Percentiles rank a stretch among this genome's conserved stretches.
These are phyloP conservation scores for Melampsora larici-populina DNA, from an alignment of 1,284 basidiomycete species.

Conservation along the genomic window DNA sequence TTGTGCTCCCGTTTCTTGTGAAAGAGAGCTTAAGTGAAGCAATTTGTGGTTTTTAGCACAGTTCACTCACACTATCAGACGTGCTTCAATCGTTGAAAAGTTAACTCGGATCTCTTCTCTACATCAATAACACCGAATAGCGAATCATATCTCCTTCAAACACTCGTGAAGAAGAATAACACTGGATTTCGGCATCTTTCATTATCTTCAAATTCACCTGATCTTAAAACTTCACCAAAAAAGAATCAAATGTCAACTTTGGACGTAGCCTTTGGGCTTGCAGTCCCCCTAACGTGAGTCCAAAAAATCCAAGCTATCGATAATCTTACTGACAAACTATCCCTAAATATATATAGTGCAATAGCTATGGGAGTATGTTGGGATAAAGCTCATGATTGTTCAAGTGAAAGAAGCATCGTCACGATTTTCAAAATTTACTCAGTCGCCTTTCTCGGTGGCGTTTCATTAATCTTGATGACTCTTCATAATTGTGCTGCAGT, in stretches of 20 bases:
- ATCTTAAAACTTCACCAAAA: too few relatives aligned
- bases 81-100: too few relatives aligned
- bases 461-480: neutral
- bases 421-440: neutral
- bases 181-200: too few relatives aligned
- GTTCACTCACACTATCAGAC: too few relatives aligned
- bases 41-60: too few relatives aligned
- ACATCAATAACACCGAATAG: too few relatives aligned
- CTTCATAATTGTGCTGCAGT: neutral
- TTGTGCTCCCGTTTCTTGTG: too few relatives aligned
- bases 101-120: too few relatives aligned
- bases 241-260: neutral
- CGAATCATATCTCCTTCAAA: too few relatives aligned
- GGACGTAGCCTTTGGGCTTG: neutral
- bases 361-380: neutral
- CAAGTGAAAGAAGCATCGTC: neutral
- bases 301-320: neutral
- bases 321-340: neutral
- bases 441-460: neutral
- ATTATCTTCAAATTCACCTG: too few relatives aligned
- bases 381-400: neutral
- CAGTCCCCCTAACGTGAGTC: neutral
- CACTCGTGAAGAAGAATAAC: too few relatives aligned
- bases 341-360: neutral
- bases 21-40: too few relatives aligned